Evolutionary conservation across 306 rosid genomes (phyloP).

Genomic region (Fagus crenata): DNA sequence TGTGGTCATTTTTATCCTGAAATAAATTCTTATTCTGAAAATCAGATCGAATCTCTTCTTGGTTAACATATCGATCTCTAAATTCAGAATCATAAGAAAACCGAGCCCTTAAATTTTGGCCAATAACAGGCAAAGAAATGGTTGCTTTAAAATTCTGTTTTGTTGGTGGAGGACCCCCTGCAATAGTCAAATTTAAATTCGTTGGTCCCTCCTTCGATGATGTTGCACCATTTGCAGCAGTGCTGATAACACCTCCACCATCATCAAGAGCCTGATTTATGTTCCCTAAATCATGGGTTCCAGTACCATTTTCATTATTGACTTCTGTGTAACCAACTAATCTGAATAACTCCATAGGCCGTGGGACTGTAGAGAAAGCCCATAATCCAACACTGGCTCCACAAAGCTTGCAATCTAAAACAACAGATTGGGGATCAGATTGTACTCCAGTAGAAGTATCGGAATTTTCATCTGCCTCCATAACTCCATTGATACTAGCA

Average conservation of each 20-base stretch:
- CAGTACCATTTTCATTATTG: slow-evolving; percentile 40
- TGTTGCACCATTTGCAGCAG: slow-evolving; percentile 36
- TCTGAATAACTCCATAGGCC: slow-evolving; percentile 69
- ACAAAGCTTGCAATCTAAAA: slow-evolving; percentile 82
- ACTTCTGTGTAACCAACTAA: slow-evolving; percentile 67
- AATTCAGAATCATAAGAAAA: slow-evolving; percentile 56
- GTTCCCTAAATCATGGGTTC: slow-evolving; percentile 32
- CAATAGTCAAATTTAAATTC: slow-evolving; percentile 75
- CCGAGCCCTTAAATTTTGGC: slow-evolving; percentile 77
- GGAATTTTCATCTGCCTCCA: slow-evolving; percentile 37
- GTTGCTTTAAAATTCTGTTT: slow-evolving; percentile 82
- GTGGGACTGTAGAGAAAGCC: slow-evolving; percentile 65
- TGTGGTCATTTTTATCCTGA: slow-evolving; percentile 37
- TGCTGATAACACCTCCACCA: slow-evolving; percentile 35
- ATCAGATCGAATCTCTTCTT: slow-evolving; percentile 33
- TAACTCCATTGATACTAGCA: slow-evolving; percentile 33
- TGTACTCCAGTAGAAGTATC: slow-evolving; percentile 44
- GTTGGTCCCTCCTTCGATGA: slow-evolving; percentile 45
- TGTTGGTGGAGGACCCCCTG: slow-evolving; percentile 97
- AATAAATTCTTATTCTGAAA: slow-evolving; percentile 33
- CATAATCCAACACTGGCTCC: slow-evolving; percentile 96
- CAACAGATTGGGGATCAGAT: slow-evolving; percentile 67
- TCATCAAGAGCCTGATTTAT: slow-evolving; percentile 31
- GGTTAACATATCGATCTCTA: slow-evolving; percentile 36
- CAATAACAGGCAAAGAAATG: slow-evolving; percentile 79